Conservation (phyloP, 495 filamentous ascomycete species). For the Neurospora sp. region DNA sequence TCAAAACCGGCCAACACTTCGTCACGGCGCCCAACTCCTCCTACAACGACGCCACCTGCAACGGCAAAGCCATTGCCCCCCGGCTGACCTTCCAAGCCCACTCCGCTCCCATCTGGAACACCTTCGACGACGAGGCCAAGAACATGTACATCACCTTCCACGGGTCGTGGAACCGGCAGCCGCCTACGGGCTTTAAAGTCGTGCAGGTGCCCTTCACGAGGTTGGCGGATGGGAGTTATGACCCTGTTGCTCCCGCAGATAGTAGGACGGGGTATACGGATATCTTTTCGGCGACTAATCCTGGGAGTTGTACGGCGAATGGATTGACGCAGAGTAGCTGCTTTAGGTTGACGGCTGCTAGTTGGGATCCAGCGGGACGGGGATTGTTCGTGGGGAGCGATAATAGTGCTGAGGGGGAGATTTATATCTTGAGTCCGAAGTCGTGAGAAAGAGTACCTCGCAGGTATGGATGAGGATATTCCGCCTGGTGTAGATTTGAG, state of each 20-base stretch:
- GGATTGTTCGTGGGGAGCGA: constrained; percentile 33
- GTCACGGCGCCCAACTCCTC: constrained; percentile 33
- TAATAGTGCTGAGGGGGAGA: constrained; percentile 33
- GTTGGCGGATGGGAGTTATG: constrained; percentile 22
- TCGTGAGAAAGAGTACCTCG: too few species aligned
- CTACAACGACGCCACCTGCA: constrained; percentile 42
- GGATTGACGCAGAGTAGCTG: constrained; percentile 30
- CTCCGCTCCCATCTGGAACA: constrained; percentile 47
- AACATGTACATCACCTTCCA: constrained; percentile 54
- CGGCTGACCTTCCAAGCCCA: constrained; percentile 47
- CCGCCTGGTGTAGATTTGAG: too few species aligned
- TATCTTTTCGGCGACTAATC: constrained; percentile 23
- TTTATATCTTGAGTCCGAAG: constrained; percentile 23
- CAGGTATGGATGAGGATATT: too few species aligned
- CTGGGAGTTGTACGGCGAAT: constrained; percentile 27
- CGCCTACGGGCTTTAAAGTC: constrained; percentile 30
- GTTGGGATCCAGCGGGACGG: constrained; percentile 28
- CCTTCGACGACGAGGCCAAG: constrained; percentile 30
- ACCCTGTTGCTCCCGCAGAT: constrained; percentile 28
- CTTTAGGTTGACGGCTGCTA: constrained; percentile 23
- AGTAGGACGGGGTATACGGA: constrained; percentile 27
- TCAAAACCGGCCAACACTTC: constrained; percentile 44
- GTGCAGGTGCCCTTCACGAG: constrained; percentile 28
- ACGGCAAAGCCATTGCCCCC: constrained; percentile 30
- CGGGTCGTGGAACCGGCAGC: constrained; percentile 45